Evolutionary conservation across 495 filamentous ascomycete genomes (phyloP).

Genomic region (Penicilliopsis zonata): DNA sequence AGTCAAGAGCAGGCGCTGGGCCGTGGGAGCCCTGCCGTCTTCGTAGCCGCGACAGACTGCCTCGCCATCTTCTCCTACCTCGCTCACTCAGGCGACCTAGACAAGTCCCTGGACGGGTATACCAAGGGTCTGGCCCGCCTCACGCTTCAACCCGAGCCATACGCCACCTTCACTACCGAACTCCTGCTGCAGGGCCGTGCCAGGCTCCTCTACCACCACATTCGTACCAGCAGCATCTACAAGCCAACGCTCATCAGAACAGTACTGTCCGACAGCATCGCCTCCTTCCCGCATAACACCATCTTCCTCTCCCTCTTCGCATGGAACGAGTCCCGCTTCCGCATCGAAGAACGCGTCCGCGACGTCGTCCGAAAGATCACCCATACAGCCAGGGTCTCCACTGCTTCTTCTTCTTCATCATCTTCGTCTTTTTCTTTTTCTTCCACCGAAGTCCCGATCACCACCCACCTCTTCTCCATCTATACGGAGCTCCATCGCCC

Average conservation of each 20-base stretch:
- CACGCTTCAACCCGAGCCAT: slow-evolving; percentile 16
- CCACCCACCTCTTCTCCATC: slow-evolving; percentile 50
- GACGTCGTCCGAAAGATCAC: slow-evolving; percentile 39
- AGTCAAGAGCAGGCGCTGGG: slow-evolving; percentile 45
- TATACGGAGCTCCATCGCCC: slow-evolving; percentile 44
- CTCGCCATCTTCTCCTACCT: slow-evolving; percentile 56
- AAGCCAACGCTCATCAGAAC: slow-evolving; percentile 50
- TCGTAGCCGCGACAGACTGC: slow-evolving; percentile 45
- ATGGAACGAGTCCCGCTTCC: slow-evolving; percentile 56
- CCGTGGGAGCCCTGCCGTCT: slow-evolving; percentile 24
- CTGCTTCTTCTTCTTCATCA: slow-evolving; percentile 13
- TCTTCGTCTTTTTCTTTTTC: too few species aligned
- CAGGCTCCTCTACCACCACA: slow-evolving; percentile 57
- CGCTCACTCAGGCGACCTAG: slow-evolving; percentile 18
- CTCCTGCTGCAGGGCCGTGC: slow-evolving; percentile 53
- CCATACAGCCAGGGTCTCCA: slow-evolving; percentile 10
- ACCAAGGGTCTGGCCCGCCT: slow-evolving; percentile 30
- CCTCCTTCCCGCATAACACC: slow-evolving; percentile 62
- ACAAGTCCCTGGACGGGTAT: slow-evolving; percentile 36
- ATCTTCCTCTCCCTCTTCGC: slow-evolving; percentile 60
- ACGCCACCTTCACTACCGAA: slow-evolving; percentile 31
- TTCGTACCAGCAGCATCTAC: slow-evolving; percentile 43
- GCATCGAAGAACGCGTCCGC: slow-evolving; percentile 62
- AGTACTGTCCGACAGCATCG: slow-evolving; percentile 44
- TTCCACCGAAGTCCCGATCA: slow-evolving; percentile 39